Percentiles rank a stretch among this genome's conserved stretches.
Evolutionary conservation across 305 asterid genomes (phyloP).

Genomic region (Fraxinus floribunda): DNA sequence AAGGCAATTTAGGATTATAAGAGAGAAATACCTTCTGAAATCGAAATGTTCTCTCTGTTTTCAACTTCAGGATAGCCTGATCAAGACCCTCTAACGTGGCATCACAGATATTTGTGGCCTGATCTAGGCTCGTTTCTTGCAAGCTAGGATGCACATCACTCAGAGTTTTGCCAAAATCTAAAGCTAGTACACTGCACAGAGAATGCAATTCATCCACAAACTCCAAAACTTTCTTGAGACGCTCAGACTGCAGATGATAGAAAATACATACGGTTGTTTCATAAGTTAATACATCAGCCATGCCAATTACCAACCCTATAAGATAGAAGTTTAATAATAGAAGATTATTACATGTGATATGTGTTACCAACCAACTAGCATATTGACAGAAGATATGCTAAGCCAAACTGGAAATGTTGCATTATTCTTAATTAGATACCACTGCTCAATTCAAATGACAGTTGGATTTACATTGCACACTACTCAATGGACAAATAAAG

Average conservation of each 20-base stretch:
- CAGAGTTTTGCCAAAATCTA: constrained; percentile 78
- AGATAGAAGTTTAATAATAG: background rate
- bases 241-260: constrained; percentile 60
- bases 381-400: background rate
- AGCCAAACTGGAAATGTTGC: background rate
- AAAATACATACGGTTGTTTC: background rate
- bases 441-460: background rate
- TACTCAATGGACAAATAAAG: background rate
- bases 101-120: constrained; percentile 73
- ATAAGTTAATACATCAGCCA: background rate
- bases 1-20: constrained; percentile 9
- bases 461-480: background rate
- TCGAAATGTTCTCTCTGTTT: constrained; percentile 70
- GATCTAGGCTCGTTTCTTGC: constrained; percentile 58
- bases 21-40: constrained; percentile 64
- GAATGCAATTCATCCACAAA: constrained; percentile 82
- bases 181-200: constrained; percentile 63
- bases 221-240: constrained; percentile 71
- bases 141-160: constrained; percentile 89
- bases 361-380: background rate
- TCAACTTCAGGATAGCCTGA: constrained; percentile 60
- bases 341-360: background rate
- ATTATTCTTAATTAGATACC: background rate
- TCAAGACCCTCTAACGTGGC: constrained; percentile 71
- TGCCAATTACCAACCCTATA: background rate